These are phyloP conservation scores for Psilocybe cubensis DNA, from an alignment of 768 basidiomycete genomes.

Conservation along the genomic window DNA sequence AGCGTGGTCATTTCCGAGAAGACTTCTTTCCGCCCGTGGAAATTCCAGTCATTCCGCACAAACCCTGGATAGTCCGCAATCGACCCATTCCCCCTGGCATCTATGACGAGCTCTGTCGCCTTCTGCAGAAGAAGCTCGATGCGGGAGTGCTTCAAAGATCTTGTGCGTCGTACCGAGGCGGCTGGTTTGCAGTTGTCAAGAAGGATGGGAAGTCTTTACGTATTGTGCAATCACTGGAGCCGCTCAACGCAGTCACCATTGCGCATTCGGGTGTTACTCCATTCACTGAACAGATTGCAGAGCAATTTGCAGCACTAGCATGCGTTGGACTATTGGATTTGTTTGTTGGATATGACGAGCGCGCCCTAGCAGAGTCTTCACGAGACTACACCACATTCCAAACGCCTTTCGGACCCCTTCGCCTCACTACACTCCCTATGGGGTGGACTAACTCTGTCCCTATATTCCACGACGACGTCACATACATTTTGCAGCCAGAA, in stretches of 20 bases:
- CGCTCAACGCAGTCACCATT: too few relatives aligned
- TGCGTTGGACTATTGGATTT: constrained; percentile 33
- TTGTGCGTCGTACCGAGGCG: constrained; percentile 38
- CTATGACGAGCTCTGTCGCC: constrained; percentile 31
- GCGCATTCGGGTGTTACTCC: too few relatives aligned
- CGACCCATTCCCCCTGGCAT: constrained; percentile 37
- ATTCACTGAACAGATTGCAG: constrained; percentile 35
- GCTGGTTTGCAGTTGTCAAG: constrained; percentile 43
- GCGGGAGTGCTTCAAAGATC: constrained; percentile 43
- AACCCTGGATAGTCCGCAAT: constrained; percentile 26
- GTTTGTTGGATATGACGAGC: too few relatives aligned
- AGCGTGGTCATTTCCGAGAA: constrained; percentile 33
- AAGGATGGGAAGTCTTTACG: constrained; percentile 35
- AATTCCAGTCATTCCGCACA: constrained; percentile 38
- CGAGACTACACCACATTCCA: constrained; percentile 45
- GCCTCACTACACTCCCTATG: background rate
- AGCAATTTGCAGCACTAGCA: constrained; percentile 33
- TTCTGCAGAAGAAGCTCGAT: constrained; percentile 38
- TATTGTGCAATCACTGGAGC: constrained; percentile 39
- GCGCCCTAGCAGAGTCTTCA: constrained; percentile 19
- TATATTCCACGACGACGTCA: too few relatives aligned
- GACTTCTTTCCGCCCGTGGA: too few relatives aligned
- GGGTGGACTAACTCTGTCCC: too few relatives aligned
- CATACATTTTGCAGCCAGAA: too few relatives aligned
- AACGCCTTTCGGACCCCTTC: constrained; percentile 31